Evolutionary conservation across 768 basidiomycete genomes (phyloP).

Genomic region (Crepidotus variabilis): DNA sequence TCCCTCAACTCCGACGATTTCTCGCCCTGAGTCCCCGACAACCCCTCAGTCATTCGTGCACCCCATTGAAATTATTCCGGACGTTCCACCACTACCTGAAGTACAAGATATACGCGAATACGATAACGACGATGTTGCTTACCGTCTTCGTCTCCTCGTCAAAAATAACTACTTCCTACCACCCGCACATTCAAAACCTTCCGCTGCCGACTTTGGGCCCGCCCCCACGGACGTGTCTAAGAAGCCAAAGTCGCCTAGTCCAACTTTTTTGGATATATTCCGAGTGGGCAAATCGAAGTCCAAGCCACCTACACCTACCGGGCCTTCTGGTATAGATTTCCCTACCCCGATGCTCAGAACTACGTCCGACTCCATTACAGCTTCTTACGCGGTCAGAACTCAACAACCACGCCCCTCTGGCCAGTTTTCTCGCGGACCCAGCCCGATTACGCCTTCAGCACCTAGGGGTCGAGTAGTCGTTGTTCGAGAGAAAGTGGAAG

Average conservation of each 20-base stretch:
- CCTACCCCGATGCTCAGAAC: slow-evolving; percentile 52
- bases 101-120: slow-evolving; percentile 47
- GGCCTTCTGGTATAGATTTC: slow-evolving; percentile 28
- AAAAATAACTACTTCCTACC: slow-evolving; percentile 89
- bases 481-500: slow-evolving; percentile 76
- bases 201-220: slow-evolving; percentile 56
- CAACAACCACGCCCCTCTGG: slow-evolving; percentile 33
- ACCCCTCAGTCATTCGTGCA: slow-evolving; percentile 58
- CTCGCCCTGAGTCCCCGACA: slow-evolving; percentile 59
- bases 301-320: slow-evolving; percentile 53
- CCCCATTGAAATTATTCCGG: slow-evolving; percentile 36
- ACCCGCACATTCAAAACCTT: slow-evolving; percentile 82
- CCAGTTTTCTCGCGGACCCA: slow-evolving; percentile 32
- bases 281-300: slow-evolving; percentile 64
- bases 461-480: slow-evolving; percentile 68
- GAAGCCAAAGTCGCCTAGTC: slow-evolving; percentile 39
- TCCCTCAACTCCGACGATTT: slow-evolving; percentile 61
- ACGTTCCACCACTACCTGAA: slow-evolving; percentile 41
- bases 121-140: slow-evolving; percentile 77
- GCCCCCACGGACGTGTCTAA: slow-evolving; percentile 37
- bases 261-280: slow-evolving; percentile 69
- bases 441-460: slow-evolving; percentile 21
- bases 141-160: slow-evolving; percentile 78
- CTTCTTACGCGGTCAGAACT: slow-evolving; percentile 30
- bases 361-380: slow-evolving; percentile 60